These are phyloP conservation scores for Ganoderma lucidum DNA, from an alignment of 1,284 basidiomycete species.

Conservation along the genomic window DNA sequence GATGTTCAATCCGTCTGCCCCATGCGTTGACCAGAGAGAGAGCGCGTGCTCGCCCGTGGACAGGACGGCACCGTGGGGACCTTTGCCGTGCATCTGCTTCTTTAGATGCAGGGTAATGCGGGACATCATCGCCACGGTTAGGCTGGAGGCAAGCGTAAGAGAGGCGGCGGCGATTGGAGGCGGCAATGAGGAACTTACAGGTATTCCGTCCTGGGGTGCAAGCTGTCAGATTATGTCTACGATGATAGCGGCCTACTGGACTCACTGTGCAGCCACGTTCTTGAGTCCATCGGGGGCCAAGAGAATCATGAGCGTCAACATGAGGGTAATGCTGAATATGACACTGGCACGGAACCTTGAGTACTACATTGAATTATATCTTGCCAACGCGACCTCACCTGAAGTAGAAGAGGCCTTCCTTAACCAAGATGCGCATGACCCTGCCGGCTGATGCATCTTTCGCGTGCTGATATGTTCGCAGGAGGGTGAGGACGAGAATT, in stretches of 20 bases:
- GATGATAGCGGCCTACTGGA: constrained; percentile 6
- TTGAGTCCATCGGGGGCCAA: constrained; percentile 51
- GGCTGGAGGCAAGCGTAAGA: background rate
- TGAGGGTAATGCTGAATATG: constrained; percentile 59
- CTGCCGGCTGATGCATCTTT: constrained; percentile 48
- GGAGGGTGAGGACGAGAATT: constrained; percentile 56
- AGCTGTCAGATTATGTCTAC: background rate
- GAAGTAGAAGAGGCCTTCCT: constrained; percentile 64
- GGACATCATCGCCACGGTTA: constrained; percentile 59
- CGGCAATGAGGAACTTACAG: constrained; percentile 46
- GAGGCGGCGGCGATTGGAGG: background rate
- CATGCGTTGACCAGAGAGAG: background rate
- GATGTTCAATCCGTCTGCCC: background rate
- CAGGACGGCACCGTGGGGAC: background rate
- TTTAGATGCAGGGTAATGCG: constrained; percentile 57
- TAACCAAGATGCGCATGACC: constrained; percentile 55
- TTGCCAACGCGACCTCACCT: constrained; percentile 42
- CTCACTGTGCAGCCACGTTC: constrained; percentile 62
- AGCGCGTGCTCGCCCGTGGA: background rate
- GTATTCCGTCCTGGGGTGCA: constrained; percentile 52
- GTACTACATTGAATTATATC: background rate
- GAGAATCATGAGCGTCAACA: constrained; percentile 61
- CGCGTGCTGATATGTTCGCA: constrained; percentile 51
- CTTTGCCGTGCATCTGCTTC: constrained; percentile 8
- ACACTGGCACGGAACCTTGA: constrained; percentile 44